Evolutionary conservation across 176 grass and related monocot genomes (phyloP).

Genomic region (Zea luxurians): DNA sequence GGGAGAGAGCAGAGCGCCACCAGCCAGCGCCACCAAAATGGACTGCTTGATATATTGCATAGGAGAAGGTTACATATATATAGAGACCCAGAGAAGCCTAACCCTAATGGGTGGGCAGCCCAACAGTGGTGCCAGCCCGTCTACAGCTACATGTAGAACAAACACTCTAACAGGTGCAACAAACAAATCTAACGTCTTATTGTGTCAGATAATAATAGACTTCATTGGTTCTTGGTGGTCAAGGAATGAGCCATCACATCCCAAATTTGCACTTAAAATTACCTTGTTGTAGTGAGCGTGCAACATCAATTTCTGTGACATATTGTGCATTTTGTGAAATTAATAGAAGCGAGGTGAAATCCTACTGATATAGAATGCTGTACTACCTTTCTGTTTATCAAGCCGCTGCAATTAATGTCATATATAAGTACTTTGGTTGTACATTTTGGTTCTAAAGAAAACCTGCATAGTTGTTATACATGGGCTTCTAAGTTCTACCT

Average conservation of each 20-base stretch:
- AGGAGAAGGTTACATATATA: no score
- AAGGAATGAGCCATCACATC: background rate
- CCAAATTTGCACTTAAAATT: background rate
- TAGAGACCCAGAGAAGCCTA: no score
- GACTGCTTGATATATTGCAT: no score
- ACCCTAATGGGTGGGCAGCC: no score
- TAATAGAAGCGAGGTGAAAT: conserved; percentile 8
- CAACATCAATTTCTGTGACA: background rate
- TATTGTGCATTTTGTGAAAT: conserved; percentile 22
- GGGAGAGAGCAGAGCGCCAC: no score
- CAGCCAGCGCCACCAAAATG: no score
- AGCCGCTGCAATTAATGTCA: background rate
- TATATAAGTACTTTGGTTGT: background rate
- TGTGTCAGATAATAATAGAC: background rate
- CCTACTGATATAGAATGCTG: background rate
- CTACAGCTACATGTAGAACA: no score
- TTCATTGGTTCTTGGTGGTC: background rate
- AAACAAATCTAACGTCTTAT: background rate
- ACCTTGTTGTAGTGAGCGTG: background rate
- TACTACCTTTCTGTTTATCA: conserved; percentile 7
- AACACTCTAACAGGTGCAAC: background rate
- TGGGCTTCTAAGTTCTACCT: background rate
- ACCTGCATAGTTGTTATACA: background rate
- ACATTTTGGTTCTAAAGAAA: conserved; percentile 6
- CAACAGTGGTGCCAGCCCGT: no score